Base-by-base conservation (phyloP, 1,284 basidiomycete species). In the Fistulinella staudtii region DNA sequence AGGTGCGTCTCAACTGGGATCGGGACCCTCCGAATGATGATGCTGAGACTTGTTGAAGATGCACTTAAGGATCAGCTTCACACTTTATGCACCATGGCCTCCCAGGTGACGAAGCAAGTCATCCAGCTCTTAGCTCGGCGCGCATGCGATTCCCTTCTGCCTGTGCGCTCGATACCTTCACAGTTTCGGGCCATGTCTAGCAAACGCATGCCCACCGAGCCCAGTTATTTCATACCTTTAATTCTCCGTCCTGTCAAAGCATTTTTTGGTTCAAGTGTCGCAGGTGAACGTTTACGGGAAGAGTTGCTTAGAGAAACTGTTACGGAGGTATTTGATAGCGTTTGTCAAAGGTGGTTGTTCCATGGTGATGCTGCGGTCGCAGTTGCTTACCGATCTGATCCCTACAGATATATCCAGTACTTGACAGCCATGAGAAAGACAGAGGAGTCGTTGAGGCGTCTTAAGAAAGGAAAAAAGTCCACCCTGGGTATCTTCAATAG, bases 361-460 rank as follows among this genome's bases (percentile, higher is more conserved):
- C 18, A 8, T 20, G n/a, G n/a, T 50, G 7, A 11, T 13, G n/a
- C 6, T 8, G 38, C 15, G 3, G 30, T 10, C 5, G 33, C 20
- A 30, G 38, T 39, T 31, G 28, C 29, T 47, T 41, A 51, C 39
- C 29, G 28, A n/a, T n/a, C n/a, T n/a, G 22, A 17, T 2, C 45
- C 1, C 27, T 36, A n/a, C 44, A 85, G 83, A 56, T 88, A 88
- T 54, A 75, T 79, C 7, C 72, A 73, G 46, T 80, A 89, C 55
- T 72, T 96, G 21, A 74, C 80, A 5, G 80, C 82, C 5, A 92
- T 94, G 74, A 88, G 83, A 63, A 94, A 94, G 70, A 89, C 89
- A 2, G 91, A 96, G 57, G 91, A 94, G 57, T 85, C 90, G 7
- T 70, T 96, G 24, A 74, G 85, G 18, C 79, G 88, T 34, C 75